A percentile compares a stretch with the other conserved stretches of the same genome.
Conservation (phyloP, 1,284 basidiomycete species). For the Trichosporon sp. region DNA sequence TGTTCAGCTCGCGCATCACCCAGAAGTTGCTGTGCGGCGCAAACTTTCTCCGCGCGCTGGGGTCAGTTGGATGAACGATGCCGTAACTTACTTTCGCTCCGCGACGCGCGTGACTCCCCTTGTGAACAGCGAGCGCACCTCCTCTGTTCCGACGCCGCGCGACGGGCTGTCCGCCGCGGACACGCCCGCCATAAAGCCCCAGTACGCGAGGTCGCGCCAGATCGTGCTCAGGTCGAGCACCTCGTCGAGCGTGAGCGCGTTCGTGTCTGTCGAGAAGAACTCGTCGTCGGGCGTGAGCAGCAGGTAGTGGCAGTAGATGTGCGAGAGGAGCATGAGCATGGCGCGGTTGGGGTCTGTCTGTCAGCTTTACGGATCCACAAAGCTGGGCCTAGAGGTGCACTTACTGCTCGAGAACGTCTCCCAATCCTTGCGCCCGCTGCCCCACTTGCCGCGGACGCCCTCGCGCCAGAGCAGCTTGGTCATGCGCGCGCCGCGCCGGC, state of each 20-base stretch:
- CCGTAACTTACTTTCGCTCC: slow-evolving; percentile 68
- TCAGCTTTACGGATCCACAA: slow-evolving; percentile 15
- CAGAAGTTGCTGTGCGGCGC: slow-evolving; percentile 76
- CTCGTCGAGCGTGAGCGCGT: slow-evolving; percentile 80
- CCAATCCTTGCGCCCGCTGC: slow-evolving; percentile 46
- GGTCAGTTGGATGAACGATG: slow-evolving; percentile 7
- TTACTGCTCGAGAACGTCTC: slow-evolving; percentile 51
- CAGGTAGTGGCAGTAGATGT: slow-evolving; percentile 79
- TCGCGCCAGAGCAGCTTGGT: slow-evolving; percentile 69
- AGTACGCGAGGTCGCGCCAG: slow-evolving; percentile 48
- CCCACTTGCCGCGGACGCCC: slow-evolving; percentile 59
- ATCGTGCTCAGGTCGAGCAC: slow-evolving; percentile 52
- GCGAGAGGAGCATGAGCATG: slow-evolving; percentile 70
- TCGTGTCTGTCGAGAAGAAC: slow-evolving; percentile 62
- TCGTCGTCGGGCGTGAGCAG: slow-evolving; percentile 95
- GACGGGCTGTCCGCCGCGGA: slow-evolving; percentile 60
- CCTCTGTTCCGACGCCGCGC: slow-evolving; percentile 55
- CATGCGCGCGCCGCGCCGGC: slow-evolving; percentile 49
- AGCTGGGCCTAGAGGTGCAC: slow-evolving; percentile 15
- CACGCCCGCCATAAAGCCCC: slow-evolving; percentile 49
- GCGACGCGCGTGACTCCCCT: slow-evolving; percentile 72
- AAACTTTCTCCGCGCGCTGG: slow-evolving; percentile 74
- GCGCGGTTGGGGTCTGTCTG: slow-evolving; percentile 54
- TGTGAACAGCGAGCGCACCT: slow-evolving; percentile 66
- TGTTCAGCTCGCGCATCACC: slow-evolving; percentile 61